Conservation (phyloP, 163 green algal species). For the Volvox carteri region DNA sequence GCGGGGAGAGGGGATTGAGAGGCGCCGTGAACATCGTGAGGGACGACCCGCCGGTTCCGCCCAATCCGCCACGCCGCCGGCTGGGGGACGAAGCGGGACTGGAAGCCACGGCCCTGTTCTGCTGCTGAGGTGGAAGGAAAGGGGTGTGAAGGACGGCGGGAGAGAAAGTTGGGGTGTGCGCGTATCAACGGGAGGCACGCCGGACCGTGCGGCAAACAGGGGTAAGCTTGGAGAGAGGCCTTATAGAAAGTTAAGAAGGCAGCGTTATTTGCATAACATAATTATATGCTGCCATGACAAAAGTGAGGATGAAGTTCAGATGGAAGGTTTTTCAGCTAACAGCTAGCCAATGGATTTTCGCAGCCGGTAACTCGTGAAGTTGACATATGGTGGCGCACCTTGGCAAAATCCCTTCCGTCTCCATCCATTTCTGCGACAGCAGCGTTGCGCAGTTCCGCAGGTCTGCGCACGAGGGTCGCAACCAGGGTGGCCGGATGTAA, state of each 20-base stretch:
- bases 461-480: constrained; percentile 3
- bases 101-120: neutral
- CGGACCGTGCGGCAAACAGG: too few relatives aligned
- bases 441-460: constrained; percentile 30
- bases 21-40: neutral
- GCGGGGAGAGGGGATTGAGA: constrained; percentile 11
- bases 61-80: neutral
- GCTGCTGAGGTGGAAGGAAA: neutral
- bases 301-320: too few relatives aligned
- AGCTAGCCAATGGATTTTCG: too few relatives aligned
- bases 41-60: neutral
- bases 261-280: too few relatives aligned
- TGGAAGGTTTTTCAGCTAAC: too few relatives aligned
- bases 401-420: constrained; percentile 13
- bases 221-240: too few relatives aligned
- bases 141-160: too few relatives aligned
- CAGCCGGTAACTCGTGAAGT: too few relatives aligned
- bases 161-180: too few relatives aligned
- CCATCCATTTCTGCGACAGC: constrained; percentile 45
- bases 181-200: too few relatives aligned
- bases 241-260: too few relatives aligned
- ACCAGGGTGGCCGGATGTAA: neutral
- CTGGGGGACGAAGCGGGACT: constrained; percentile 22
- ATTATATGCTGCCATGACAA: too few relatives aligned
- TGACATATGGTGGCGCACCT: constrained; percentile 16